These are phyloP conservation scores for Fallopia convolvulus DNA, from an alignment of 148 eudicot species.

Conservation along the genomic window DNA sequence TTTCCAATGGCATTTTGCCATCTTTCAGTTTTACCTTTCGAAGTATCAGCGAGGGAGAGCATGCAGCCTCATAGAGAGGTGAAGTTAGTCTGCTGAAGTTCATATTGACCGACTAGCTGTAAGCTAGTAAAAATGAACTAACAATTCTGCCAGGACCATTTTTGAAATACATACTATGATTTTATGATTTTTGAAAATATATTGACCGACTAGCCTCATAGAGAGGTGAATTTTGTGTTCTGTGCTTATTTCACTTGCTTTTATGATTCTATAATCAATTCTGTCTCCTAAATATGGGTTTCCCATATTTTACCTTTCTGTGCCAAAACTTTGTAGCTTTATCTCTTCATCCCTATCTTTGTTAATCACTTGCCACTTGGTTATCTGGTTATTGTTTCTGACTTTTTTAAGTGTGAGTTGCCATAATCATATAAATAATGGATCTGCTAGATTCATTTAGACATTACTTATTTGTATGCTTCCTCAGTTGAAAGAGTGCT, in stretches of 20 bases:
- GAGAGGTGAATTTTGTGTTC: neutral
- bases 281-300: neutral
- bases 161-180: neutral
- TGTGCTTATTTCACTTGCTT: neutral
- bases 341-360: neutral
- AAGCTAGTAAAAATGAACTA: neutral
- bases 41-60: neutral
- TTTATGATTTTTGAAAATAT: neutral
- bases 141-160: neutral
- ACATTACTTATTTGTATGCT: neutral
- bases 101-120: neutral
- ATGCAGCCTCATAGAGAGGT: neutral
- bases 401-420: neutral
- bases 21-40: neutral
- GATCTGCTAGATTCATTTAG: neutral
- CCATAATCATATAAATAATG: neutral
- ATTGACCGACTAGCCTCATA: too few species aligned
- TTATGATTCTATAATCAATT: neutral
- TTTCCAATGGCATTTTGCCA: neutral
- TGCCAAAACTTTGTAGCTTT: neutral
- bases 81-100: neutral
- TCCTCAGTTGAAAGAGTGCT: neutral
- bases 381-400: neutral
- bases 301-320: neutral
- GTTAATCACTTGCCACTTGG: neutral